These are phyloP conservation scores for Talaromyces funiculosus DNA, from an alignment of 2,329 filamentous ascomycete genomes.

Conservation along the genomic window DNA sequence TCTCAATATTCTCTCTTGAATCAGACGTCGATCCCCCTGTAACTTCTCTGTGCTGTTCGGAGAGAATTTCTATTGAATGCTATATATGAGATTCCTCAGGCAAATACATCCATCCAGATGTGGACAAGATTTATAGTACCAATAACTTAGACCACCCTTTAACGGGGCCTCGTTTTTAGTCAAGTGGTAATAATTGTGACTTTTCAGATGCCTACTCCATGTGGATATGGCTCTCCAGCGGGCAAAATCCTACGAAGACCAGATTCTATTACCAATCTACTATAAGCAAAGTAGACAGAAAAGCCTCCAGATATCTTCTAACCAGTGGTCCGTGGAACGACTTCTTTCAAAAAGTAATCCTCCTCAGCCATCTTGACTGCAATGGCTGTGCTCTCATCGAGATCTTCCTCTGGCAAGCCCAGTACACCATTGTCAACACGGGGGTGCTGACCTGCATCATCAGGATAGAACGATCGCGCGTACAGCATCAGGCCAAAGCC, in stretches of 20 bases:
- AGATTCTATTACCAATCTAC: too few relatives aligned
- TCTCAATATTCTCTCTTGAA: background rate
- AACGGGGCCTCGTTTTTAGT: too few relatives aligned
- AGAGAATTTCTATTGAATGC: background rate
- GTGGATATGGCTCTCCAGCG: too few relatives aligned
- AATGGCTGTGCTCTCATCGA: constrained; percentile 10
- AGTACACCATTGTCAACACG: constrained; percentile 4
- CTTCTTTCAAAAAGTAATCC: constrained; percentile 7
- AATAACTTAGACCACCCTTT: too few relatives aligned
- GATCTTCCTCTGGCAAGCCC: constrained; percentile 11
- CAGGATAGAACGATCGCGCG: constrained; percentile 50
- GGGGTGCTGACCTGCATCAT: constrained; percentile 21
- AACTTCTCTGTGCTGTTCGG: background rate
- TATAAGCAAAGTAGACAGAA: too few relatives aligned
- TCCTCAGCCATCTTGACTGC: constrained; percentile 11
- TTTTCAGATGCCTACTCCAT: too few relatives aligned
- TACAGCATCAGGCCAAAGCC: constrained; percentile 53
- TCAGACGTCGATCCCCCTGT: background rate
- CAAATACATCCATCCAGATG: too few relatives aligned
- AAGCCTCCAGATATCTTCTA: background rate
- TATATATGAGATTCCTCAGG: too few relatives aligned
- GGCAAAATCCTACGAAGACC: too few relatives aligned
- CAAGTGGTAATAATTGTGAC: too few relatives aligned
- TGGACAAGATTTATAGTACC: too few relatives aligned
- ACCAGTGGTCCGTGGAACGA: constrained; percentile 1